Evolutionary conservation across 179 eudicot genomes (phyloP).

Genomic region (Actinidia polygama): DNA sequence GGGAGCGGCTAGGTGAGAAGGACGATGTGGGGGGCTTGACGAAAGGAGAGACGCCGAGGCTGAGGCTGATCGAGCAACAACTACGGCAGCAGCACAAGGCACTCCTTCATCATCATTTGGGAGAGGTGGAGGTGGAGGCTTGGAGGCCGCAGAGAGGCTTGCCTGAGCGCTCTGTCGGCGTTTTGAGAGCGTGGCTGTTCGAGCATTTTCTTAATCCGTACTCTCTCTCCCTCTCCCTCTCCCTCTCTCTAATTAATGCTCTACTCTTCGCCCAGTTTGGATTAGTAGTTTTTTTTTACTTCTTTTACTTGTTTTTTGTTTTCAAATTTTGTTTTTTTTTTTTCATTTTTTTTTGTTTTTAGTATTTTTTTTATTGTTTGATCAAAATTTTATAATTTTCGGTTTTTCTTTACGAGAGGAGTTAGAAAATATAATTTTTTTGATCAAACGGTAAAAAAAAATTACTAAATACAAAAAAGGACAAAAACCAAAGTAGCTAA

Average conservation of each 20-base stretch:
- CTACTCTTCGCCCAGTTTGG: not conserved
- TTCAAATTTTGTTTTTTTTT: too few species aligned
- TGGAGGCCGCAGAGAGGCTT: slow-evolving; percentile 98
- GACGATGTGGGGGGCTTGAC: slow-evolving; percentile 58
- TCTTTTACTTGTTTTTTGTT: too few species aligned
- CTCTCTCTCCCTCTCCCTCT: slow-evolving; percentile 29
- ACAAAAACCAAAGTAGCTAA: too few species aligned
- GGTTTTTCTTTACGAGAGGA: too few species aligned
- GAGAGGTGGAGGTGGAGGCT: slow-evolving; percentile 93
- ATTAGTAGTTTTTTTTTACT: too few species aligned
- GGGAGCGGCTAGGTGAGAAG: slow-evolving; percentile 85
- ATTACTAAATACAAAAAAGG: too few species aligned
- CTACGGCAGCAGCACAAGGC: slow-evolving; percentile 80
- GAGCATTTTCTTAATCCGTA: slow-evolving; percentile 99
- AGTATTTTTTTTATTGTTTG: too few species aligned
- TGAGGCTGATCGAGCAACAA: slow-evolving; percentile 75
- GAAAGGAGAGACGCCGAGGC: slow-evolving; percentile 93
- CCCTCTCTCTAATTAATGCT: not conserved
- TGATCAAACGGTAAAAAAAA: too few species aligned
- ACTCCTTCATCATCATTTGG: slow-evolving; percentile 93
- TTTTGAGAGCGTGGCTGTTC: slow-evolving; percentile 91
- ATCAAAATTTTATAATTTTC: too few species aligned
- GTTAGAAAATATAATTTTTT: too few species aligned
- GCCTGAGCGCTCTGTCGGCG: slow-evolving; percentile 89
- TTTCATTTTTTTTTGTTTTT: too few species aligned